Base-by-base conservation (phyloP, 768 basidiomycete genomes). In the Suillus brevipes region DNA sequence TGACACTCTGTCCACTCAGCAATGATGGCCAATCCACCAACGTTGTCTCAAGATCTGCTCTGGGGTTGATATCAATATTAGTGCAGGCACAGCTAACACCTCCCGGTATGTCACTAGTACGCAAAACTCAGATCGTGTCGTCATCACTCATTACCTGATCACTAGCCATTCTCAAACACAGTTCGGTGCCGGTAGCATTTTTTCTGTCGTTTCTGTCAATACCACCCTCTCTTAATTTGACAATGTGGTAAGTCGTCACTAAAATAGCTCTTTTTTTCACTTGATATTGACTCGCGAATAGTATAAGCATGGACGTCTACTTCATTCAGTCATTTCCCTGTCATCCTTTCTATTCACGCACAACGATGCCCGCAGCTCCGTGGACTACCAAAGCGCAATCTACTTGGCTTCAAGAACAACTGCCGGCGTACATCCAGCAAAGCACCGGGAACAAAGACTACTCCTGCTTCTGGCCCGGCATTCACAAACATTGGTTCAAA, bases 401-500 rank as follows among this genome's bases (percentile, higher is more conserved):
- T n/a, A 10, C 18, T 3, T 45, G 43, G 43, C 43, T 45, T 8
- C 43, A 45, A 45, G 43, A 45, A n/a, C n/a, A 9, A 3, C 28
- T 45, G 20, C 43, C 43, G 4, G 43, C 2, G 20, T 45, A 45
- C 43, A 45, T 45, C 0, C 43, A 45, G 43, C 20, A 45, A 20
- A 45, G 28, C 28, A 28, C 28, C 28, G 28, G 28, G 28, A 3
- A 28, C 28, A 28, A 28, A 3, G 28, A 45, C 43, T 45, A n/a
- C 20, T 20, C 43, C 43, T 43, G 43, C 18, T 45, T 45, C 43
- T 45, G 43, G 43, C 43, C 43, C 4, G 1, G 8, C 3, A n/a
- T 45, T 3, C 43, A 45, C 43, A 45, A 45, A 45, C 4, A 45
- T n/a, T 63, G 62, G 62, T 63, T 63, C 34, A 25, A 18, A n/a